Conservation (phyloP, 371 early-diverging fungal species). For the Lichtheimia hyalospora region DNA sequence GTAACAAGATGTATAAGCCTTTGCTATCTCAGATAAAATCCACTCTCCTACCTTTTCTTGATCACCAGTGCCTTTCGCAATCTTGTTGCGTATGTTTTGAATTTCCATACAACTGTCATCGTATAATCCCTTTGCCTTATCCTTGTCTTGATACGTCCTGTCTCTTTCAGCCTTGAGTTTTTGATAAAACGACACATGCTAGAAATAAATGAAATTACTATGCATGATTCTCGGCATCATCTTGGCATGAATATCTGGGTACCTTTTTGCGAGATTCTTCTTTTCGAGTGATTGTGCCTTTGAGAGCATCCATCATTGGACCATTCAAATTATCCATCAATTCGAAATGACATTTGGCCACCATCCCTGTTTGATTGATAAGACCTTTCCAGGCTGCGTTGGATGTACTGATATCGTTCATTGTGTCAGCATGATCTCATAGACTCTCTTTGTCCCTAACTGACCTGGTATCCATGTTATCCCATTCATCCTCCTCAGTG, state of each 20-base stretch:
- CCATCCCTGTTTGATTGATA: conserved; percentile 56
- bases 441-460: neutral
- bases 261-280: conserved; percentile 82
- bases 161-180: conserved; percentile 67
- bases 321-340: conserved; percentile 60
- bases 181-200: conserved; percentile 72
- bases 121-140: conserved; percentile 69
- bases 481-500: conserved; percentile 36
- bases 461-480: conserved; percentile 27
- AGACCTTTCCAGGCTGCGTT: conserved; percentile 55
- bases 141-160: conserved; percentile 65
- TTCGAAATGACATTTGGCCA: conserved; percentile 55
- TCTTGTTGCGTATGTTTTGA: conserved; percentile 44
- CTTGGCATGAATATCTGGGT: neutral
- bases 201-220: neutral
- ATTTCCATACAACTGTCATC: conserved; percentile 72
- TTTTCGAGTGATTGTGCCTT: conserved; percentile 52
- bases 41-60: conserved; percentile 33
- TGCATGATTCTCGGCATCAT: neutral
- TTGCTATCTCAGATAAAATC: neutral
- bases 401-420: conserved; percentile 7
- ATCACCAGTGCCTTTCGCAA: conserved; percentile 36
- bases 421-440: neutral
- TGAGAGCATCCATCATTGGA: conserved; percentile 58
- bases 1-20: conserved; percentile 1